Evolutionary conservation across 2,329 filamentous ascomycete genomes (phyloP), one percentile per base, ranked within the genome.

Genomic region (Sporothrix pseudoabietina): DNA sequence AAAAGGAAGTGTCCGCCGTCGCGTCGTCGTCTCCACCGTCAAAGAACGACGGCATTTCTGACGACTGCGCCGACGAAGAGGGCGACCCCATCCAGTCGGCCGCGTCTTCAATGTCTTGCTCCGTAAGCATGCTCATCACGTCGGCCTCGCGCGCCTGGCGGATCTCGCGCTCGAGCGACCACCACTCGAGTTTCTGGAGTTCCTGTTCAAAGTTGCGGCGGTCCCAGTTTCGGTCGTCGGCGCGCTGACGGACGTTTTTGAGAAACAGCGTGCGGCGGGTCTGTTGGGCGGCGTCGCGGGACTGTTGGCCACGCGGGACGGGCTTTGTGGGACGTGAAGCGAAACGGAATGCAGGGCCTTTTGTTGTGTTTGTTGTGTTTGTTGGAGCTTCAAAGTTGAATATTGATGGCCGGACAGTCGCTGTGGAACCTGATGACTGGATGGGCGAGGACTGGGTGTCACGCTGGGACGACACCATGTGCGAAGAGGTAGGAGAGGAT

Each of bases 191-290:
- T 72, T 82, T 82, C 30, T 84, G 35, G 19, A 69, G 61, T 65
- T 88, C 87, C 77, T 90, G 88, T 77, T 91, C 89, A 2, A 90
- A 88, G 35, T 89, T 89, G 76, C 90, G 83, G 70, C 86, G 83
- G 77, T 87, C 84, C 85, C 89, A 91, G 30, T 83, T 82, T 77
- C 83, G 86, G 39, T 92, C 88, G 57, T 91, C 88, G 2, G 85
- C 83, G 55, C 87, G 85, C 77, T 89, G 86, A 74, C 88, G 84
- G 22, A 92, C 89, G 70, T 86, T 91, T 78, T 89, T 88, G 74
- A 95, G 82, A 77, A 95, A 95, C 72, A 91, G 83, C 44, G 87
- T 87, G 65, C 92, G 84, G 73, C 92, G 84, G 71, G 87, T 84
- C 78, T 93, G 90, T 72, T 89, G 88, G 0, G 85, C 84, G 22